These are phyloP conservation scores for Periglandula ipomoeae DNA, from an alignment of 2,329 filamentous ascomycete species.

Conservation along the genomic window DNA sequence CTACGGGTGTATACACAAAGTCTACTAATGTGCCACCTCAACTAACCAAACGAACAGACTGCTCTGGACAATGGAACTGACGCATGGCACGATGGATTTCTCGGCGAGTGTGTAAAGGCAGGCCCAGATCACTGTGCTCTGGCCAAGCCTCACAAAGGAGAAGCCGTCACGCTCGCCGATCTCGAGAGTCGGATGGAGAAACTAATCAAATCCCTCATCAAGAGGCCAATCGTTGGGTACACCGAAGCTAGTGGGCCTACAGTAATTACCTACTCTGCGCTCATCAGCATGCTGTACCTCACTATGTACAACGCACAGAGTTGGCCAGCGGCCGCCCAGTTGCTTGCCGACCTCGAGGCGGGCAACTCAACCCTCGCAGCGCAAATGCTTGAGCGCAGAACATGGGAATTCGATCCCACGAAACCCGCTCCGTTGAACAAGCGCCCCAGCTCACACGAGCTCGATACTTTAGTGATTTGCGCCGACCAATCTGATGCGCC, in stretches of 20 bases:
- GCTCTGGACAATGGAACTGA: conserved; percentile 40
- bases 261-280: conserved; percentile 34
- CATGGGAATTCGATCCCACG: conserved; percentile 34
- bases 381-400: conserved; percentile 24
- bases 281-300: conserved; percentile 30
- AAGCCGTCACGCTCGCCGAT: conserved; percentile 22
- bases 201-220: conserved; percentile 27
- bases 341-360: conserved; percentile 33
- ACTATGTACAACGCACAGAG: conserved; percentile 32
- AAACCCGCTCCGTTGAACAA: conserved; percentile 18
- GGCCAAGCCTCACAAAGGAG: conserved; percentile 22
- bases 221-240: conserved; percentile 30
- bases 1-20: too few species aligned
- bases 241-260: conserved; percentile 29
- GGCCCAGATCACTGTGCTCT: conserved; percentile 36
- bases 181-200: conserved; percentile 31
- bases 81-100: conserved; percentile 39
- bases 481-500: conserved; percentile 36
- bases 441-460: conserved; percentile 28
- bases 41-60: conserved; percentile 15
- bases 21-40: too few species aligned
- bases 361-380: conserved; percentile 35
- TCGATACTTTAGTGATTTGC: conserved; percentile 33
- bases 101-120: conserved; percentile 39
- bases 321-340: conserved; percentile 33